Evolutionary conservation across 2,329 filamentous ascomycete species (phyloP).

Genomic region (Fulvia fulva): DNA sequence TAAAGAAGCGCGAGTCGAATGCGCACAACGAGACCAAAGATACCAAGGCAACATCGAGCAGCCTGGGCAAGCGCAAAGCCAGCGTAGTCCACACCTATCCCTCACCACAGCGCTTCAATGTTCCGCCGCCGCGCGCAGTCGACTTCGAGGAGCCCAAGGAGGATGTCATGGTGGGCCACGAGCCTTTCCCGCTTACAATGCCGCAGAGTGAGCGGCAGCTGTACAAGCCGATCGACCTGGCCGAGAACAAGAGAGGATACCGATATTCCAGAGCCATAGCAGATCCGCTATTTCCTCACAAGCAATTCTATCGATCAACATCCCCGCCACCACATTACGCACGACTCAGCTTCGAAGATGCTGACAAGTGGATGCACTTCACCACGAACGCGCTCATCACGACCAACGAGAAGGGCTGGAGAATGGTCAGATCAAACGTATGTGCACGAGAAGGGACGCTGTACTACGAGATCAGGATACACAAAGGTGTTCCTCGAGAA

Average conservation of each 20-base stretch:
- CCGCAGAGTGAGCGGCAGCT: slow-evolving; percentile 42
- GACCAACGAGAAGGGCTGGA: slow-evolving; percentile 88
- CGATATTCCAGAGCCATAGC: slow-evolving; percentile 89
- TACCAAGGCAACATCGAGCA: slow-evolving; percentile 5
- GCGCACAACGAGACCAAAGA: slow-evolving; percentile 5
- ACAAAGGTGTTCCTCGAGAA: slow-evolving; percentile 63
- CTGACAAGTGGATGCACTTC: slow-evolving; percentile 79
- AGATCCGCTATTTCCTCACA: slow-evolving; percentile 80
- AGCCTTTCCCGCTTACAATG: slow-evolving; percentile 42
- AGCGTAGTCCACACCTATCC: slow-evolving; percentile 34
- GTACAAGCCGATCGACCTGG: slow-evolving; percentile 49
- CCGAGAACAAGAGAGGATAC: slow-evolving; percentile 68
- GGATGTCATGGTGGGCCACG: slow-evolving; percentile 45
- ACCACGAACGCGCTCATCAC: slow-evolving; percentile 66
- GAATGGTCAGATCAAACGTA: slow-evolving; percentile 86
- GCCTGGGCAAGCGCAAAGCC: slow-evolving; percentile 37
- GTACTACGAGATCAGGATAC: slow-evolving; percentile 92
- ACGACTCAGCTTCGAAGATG: slow-evolving; percentile 89
- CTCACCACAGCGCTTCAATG: slow-evolving; percentile 49
- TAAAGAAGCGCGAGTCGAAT: slow-evolving; percentile 50
- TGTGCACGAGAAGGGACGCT: slow-evolving; percentile 82
- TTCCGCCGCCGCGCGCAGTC: slow-evolving; percentile 43
- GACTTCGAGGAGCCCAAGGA: slow-evolving; percentile 50
- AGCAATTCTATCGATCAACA: slow-evolving; percentile 82
- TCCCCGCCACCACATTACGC: slow-evolving; percentile 80